Evolutionary conservation across 805 yeast species (phyloP), one percentile per base, ranked within the genome.

Genomic region (Metschnikowia drakensbergensis): DNA sequence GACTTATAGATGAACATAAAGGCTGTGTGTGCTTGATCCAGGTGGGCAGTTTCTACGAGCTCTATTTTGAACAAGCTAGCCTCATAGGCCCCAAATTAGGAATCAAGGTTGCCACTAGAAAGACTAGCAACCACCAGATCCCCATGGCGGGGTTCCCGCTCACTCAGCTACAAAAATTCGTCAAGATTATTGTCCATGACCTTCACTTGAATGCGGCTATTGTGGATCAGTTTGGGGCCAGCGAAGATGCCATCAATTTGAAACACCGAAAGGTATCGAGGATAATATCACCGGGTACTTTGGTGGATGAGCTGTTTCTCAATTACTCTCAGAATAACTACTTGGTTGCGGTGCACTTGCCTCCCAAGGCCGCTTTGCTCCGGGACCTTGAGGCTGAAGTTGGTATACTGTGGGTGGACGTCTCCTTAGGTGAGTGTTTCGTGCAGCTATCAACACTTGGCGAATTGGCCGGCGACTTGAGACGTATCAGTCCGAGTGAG

Each of bases 61-160:
- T 92, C 3, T 94, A 94, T 61, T 89, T 87, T 60, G 91, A 91
- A 46, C 96, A 90, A 52, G 98, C 98, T 1, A 80, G 81, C 7
- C 75, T 74, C 38, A 82, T 76, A 61, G 96, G 88, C 0, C 83
- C 86, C 1, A 65, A 79, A 46, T 66, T 94, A 46, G 90, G 90
- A 28, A 64, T 92, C 28, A 83, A 87, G 41, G 74, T 90, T 2
- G 86, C 96, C 0, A 71, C 70, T 33, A 76, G 79, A 57, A 69
- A 69, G 46, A 75, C 80, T 35, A 68, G 69, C 48, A 71, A 71
- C 28, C 58, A 58, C 48, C 43, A 50, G 3, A 76, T 86, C 0
- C 81, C 96, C 0, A 89, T 94, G 86, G 88, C 97, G 0, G 99
- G 99, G 0, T 94, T 94, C 58, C 99, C 99, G 0, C 72, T 79